phyloP scores from a whole-genome alignment of 805 yeast species.

The Pichia cabralensis region DNA sequence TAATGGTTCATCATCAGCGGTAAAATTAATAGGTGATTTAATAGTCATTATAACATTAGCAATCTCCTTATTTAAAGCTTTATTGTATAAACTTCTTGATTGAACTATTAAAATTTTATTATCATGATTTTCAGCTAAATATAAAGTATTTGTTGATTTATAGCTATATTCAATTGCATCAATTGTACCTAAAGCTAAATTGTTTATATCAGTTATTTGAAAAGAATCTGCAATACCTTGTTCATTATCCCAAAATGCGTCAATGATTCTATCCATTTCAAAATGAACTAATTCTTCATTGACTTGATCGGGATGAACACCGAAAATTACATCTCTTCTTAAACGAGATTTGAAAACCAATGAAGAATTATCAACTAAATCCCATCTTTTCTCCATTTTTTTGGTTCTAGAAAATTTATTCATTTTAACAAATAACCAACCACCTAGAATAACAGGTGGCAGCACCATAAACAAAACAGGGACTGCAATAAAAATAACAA shows the following conservation, averaged over 20 bases:
- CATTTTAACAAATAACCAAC: constrained; percentile 12
- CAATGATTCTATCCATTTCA: constrained; percentile 22
- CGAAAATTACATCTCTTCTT: constrained; percentile 5
- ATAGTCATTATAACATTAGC: constrained; percentile 19
- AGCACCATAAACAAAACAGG: constrained; percentile 23
- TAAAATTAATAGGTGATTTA: constrained; percentile 13
- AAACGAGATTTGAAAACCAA: constrained; percentile 17
- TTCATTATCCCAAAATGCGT: constrained; percentile 25
- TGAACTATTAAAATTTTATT: constrained; percentile 21
- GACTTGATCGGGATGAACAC: constrained; percentile 21
- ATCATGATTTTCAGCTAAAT: constrained; percentile 16
- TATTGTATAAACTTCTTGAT: constrained; percentile 21
- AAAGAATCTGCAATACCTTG: constrained; percentile 20
- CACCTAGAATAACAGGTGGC: constrained; percentile 25
- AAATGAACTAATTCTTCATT: constrained; percentile 23
- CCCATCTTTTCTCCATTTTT: constrained; percentile 17
- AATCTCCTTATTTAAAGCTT: constrained; percentile 15
- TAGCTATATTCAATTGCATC: constrained; percentile 21
- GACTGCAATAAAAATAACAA: constrained; percentile 24
- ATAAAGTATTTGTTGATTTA: constrained; percentile 14
- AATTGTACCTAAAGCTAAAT: constrained; percentile 22
- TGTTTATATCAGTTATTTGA: constrained; percentile 13
- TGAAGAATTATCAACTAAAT: constrained; percentile 16
- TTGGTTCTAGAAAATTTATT: constrained; percentile 8
- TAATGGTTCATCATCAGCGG: constrained; percentile 19